Conservation (phyloP, 2,329 filamentous ascomycete genomes). For the Ploettnerulaceae sp. region DNA sequence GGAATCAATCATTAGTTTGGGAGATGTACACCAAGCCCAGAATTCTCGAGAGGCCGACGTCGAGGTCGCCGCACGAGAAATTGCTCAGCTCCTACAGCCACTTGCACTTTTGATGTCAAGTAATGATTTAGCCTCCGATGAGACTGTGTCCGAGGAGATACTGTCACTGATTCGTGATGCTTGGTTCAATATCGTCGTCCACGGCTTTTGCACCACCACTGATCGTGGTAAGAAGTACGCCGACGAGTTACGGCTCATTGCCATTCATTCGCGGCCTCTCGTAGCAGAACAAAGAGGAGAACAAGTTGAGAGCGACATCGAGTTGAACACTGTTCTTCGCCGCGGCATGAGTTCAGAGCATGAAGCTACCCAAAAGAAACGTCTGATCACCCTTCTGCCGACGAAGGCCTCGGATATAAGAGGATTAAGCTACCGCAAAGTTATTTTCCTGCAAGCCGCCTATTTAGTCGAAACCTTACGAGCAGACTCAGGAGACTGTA, state of each 20-base stretch:
- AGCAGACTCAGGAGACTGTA: constrained; percentile 83
- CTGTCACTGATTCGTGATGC: constrained; percentile 77
- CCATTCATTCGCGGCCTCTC: constrained; percentile 79
- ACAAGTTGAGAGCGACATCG: constrained; percentile 91
- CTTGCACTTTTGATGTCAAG: constrained; percentile 78
- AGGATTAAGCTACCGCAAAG: constrained; percentile 79
- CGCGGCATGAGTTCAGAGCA: constrained; percentile 79
- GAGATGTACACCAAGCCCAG: constrained; percentile 72
- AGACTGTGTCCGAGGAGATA: constrained; percentile 58
- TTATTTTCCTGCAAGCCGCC: constrained; percentile 86
- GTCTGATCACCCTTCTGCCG: constrained; percentile 69
- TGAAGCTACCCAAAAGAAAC: constrained; percentile 73
- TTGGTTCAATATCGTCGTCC: constrained; percentile 97
- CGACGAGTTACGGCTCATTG: constrained; percentile 76
- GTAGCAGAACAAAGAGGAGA: constrained; percentile 86
- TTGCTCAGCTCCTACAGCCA: constrained; percentile 80
- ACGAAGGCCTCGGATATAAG: constrained; percentile 73
- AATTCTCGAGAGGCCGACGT: constrained; percentile 72
- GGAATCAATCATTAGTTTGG: constrained; percentile 83
- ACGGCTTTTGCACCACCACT: constrained; percentile 77
- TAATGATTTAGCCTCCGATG: constrained; percentile 48
- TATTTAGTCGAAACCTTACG: constrained; percentile 85
- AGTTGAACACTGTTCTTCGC: constrained; percentile 88
- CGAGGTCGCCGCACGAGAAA: constrained; percentile 78
- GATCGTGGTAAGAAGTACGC: constrained; percentile 67